Base-by-base conservation (phyloP, 495 filamentous ascomycete genomes). In the Haplographium delicatum region DNA sequence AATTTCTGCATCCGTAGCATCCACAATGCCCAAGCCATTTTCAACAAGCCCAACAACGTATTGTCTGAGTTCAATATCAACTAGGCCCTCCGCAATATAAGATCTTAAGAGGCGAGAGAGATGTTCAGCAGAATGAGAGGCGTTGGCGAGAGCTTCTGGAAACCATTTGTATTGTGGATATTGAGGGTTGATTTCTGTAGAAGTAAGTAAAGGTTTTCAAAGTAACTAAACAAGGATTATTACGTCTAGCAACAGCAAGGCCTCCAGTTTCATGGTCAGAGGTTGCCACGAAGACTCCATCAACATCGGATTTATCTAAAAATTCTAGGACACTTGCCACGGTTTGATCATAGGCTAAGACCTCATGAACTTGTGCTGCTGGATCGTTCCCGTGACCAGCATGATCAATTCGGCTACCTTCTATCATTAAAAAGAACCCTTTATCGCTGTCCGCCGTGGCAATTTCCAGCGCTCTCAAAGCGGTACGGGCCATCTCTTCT, bases 361-460 rank as follows among this genome's bases (percentile, higher is more conserved):
- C 90, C 61, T 98, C 93, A 49, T 91, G 82, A 7, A 97, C 93
- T 63, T 97, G 94, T 0, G 94, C 90, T 9, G 86, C 91, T 1
- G 93, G 93, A 62, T 98, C 93, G 58, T 98, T 98, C 45, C 80
- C 82, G 60, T 98, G 93, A 10, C 90, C 94, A 2, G 93, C 91
- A 65, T 98, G 94, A 56, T 98, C 93, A 56, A 98, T 97, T 26
- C 94, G 76, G 57, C 86, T 91, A 4, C 93, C 93, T 65, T 98
- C 93, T 51, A 98, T 91, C 91, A 98, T 94, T 50, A 98, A 65
- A 71, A 98, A 97, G 75, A 98, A 98, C 1, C 93, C 93, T 65
- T 96, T 79, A 20, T 96, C 88, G 46, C 79, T 88, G 60, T 89
- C 77, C 61, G 79, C 72, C 0, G 94, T 97, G 0, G 91, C 94